These are phyloP conservation scores for Tardiomyces digboiensis DNA, from an alignment of 1,139 yeast species.

Conservation along the genomic window DNA sequence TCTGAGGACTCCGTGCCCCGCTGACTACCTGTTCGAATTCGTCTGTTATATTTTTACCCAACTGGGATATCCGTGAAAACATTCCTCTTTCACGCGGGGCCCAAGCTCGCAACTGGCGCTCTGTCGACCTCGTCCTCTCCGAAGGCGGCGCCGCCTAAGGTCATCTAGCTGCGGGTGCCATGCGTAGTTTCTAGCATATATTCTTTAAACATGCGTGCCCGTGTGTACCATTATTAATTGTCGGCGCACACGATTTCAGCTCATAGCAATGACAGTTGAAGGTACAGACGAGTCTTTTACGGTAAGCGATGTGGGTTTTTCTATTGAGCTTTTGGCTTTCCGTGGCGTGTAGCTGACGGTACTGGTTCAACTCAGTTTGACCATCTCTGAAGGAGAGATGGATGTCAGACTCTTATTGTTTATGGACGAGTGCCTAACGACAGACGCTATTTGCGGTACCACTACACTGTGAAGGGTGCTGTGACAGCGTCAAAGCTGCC, in stretches of 20 bases:
- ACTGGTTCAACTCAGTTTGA: too few species aligned
- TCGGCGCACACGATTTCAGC: not conserved
- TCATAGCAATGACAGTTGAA: not conserved
- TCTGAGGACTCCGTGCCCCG: constrained; percentile 6
- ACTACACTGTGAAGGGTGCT: constrained; percentile 64
- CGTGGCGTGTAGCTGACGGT: too few species aligned
- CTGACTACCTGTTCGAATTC: constrained; percentile 34
- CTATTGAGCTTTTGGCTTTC: not conserved
- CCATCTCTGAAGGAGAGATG: too few species aligned
- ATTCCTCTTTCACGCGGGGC: constrained; percentile 21
- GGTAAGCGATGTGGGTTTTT: constrained; percentile 6
- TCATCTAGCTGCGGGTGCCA: too few species aligned
- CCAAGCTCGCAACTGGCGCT: not conserved
- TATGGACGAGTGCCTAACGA: too few species aligned
- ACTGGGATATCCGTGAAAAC: constrained; percentile 53
- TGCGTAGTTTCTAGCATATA: too few species aligned
- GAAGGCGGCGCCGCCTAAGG: too few species aligned
- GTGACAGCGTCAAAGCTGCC: constrained; percentile 45
- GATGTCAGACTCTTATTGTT: too few species aligned
- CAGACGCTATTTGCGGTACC: constrained; percentile 56
- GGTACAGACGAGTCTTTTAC: constrained; percentile 6
- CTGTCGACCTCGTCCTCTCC: too few species aligned
- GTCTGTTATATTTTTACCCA: constrained; percentile 58
- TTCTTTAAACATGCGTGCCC: too few species aligned
- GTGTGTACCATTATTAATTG: constrained; percentile 1